Base-by-base conservation (phyloP, 305 asterid genomes). In the Rubia occidens region DNA sequence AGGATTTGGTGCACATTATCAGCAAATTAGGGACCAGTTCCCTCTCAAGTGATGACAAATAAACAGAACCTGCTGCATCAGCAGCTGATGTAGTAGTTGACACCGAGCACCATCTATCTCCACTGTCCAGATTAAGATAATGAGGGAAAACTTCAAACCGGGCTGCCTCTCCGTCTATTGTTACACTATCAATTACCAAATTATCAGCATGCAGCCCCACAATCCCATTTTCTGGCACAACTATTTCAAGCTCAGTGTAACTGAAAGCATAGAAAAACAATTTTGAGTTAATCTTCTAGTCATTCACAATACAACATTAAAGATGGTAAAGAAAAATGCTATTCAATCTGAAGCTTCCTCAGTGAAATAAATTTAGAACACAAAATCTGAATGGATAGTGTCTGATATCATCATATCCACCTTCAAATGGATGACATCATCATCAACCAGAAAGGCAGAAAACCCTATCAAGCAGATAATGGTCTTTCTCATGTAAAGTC, bases 201-300 rank as follows among this genome's bases (percentile, higher is more conserved):
- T 95, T 95, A 81, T 95, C 99, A 6, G 97, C 97, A 80, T 95
- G 97, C 84, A 95, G 86, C 69, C 96, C 95, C 78, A 91, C 95
- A 71, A 95, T 95, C 75, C 98, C 99, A 72, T 85, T 87, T 51
- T 95, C 98, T 5, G 99, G 99, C 63, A 89, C 81, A 63, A 84
- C 86, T 82, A 95, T 81, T 82, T 87, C 90, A 73, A 95, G 85
- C 77, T 91, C 99, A 29, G 98, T 91, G 79, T 85, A 91, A 85
- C 98, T 95, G 87, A 76, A 74, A 69, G 11, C 66, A 68, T 6
- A 60, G 26, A 55, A 53, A 32, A 39, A 45, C 8, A 24, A 13
- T 35, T 35, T n/a, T 21, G 13, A 60, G 39, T 61, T 49, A 74
- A n/a, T 63, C 47, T 65, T 53, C 43, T 5, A 37, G 37, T 42